These are phyloP conservation scores for Cunninghamia lanceolata DNA, from an alignment of 75 land plant genomes.

Conservation along the genomic window DNA sequence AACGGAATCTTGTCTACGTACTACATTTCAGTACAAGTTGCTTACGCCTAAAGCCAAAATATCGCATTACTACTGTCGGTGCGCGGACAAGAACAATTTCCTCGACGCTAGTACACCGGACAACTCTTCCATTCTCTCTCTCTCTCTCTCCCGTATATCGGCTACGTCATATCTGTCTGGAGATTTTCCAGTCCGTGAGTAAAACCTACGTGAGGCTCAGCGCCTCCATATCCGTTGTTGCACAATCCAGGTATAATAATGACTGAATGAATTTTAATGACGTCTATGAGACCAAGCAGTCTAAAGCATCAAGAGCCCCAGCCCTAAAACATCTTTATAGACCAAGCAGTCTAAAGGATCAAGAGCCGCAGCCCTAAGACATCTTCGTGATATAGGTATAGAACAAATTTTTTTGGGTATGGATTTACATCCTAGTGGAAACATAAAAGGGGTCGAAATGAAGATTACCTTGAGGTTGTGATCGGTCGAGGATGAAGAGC, in stretches of 20 bases:
- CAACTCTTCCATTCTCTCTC: no score
- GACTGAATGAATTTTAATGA: no score
- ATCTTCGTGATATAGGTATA: no score
- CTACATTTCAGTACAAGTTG: not conserved
- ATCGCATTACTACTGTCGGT: not conserved
- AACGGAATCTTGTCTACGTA: not conserved
- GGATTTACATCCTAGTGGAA: no score
- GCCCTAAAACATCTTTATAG: no score
- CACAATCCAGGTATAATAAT: not conserved
- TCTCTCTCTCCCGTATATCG: not conserved
- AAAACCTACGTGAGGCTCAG: not conserved
- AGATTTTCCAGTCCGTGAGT: not conserved
- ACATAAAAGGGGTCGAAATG: not conserved
- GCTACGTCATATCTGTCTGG: not conserved
- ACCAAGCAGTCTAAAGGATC: no score
- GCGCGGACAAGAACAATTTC: not conserved
- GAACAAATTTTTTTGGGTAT: no score
- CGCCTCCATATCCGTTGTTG: not conserved
- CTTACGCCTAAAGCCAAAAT: not conserved
- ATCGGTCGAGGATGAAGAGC: constrained; percentile 21
- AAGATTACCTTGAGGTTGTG: constrained; percentile 3
- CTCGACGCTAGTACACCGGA: not conserved
- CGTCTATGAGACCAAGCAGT: no score
- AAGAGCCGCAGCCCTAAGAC: no score
- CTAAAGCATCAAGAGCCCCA: no score